Percentiles rank a stretch among this genome's conserved stretches.
Evolutionary conservation across 345 rosid species (phyloP).

Genomic region (Citropsis articulata): DNA sequence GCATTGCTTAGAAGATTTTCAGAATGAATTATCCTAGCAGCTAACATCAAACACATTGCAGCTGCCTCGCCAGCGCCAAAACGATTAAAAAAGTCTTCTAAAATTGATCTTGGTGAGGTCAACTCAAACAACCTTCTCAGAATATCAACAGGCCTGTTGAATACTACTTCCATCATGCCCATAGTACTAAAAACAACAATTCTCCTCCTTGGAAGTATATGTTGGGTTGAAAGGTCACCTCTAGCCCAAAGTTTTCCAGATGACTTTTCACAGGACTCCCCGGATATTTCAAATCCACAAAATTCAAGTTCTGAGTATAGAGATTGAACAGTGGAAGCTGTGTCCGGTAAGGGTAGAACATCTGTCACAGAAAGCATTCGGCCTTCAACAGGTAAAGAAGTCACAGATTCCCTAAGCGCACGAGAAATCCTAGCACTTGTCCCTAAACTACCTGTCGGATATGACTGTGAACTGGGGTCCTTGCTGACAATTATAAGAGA

Average conservation of each 20-base stretch:
- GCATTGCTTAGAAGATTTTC: constrained; percentile 69
- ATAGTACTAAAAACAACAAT: constrained; percentile 84
- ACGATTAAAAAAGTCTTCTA: constrained; percentile 92
- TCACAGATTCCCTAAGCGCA: constrained; percentile 75
- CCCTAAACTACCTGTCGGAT: constrained; percentile 55
- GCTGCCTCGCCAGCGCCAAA: constrained; percentile 99
- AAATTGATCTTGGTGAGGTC: constrained; percentile 70
- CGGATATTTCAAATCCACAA: constrained; percentile 63
- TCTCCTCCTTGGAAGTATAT: constrained; percentile 87
- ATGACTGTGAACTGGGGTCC: constrained; percentile 79
- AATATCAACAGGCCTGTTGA: constrained; percentile 94
- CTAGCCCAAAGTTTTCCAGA: constrained; percentile 93
- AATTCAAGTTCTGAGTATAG: constrained; percentile 83
- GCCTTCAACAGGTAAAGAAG: constrained; percentile 93
- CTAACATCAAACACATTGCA: constrained; percentile 96
- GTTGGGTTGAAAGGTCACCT: constrained; percentile 90
- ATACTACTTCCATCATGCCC: constrained; percentile 97
- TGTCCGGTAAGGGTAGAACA: constrained; percentile 77
- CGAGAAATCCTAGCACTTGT: constrained; percentile 71
- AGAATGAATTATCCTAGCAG: constrained; percentile 78
- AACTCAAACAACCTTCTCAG: constrained; percentile 85
- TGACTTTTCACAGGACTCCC: constrained; percentile 75
- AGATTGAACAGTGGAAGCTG: constrained; percentile 74
- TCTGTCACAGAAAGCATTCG: constrained; percentile 97
- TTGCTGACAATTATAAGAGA: constrained; percentile 83